Conservation (phyloP, 129 eudicot genomes). For the Daucus carota region DNA sequence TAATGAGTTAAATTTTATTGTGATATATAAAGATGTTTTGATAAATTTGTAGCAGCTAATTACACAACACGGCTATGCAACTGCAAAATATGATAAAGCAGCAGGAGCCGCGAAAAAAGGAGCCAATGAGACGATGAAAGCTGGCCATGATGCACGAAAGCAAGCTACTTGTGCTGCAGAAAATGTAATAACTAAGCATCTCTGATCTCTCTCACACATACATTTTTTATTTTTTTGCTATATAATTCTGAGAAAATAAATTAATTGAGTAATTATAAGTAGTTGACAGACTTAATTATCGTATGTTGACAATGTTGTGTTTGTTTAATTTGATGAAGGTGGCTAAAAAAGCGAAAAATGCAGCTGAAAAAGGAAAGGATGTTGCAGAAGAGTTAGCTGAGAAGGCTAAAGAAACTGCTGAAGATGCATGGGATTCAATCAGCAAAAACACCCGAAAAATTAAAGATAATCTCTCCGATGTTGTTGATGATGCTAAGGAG, state of each 20-base stretch:
- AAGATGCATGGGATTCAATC: constrained; percentile 61
- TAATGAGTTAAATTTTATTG: no score
- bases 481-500: constrained; percentile 43
- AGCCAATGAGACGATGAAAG: constrained; percentile 1
- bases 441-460: constrained; percentile 50
- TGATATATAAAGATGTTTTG: not conserved
- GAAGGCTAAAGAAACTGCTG: constrained; percentile 56
- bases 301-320: not conserved
- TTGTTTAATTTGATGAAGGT: constrained; percentile 18
- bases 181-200: not conserved
- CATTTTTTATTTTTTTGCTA: not conserved
- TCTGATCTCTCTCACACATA: not conserved
- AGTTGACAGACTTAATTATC: not conserved
- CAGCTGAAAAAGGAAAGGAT: constrained; percentile 35
- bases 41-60: not conserved
- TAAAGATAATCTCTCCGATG: constrained; percentile 40
- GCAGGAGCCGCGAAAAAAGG: constrained; percentile 5
- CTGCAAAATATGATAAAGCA: constrained; percentile 1
- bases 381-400: constrained; percentile 43
- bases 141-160: not conserved
- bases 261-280: not conserved
- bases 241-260: not conserved
- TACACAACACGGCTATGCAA: not conserved
- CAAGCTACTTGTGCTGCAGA: not conserved
- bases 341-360: constrained; percentile 38